These are phyloP conservation scores for Paraurostyla sp. DNA, from an alignment of 73 alveolate species.

Conservation along the genomic window DNA sequence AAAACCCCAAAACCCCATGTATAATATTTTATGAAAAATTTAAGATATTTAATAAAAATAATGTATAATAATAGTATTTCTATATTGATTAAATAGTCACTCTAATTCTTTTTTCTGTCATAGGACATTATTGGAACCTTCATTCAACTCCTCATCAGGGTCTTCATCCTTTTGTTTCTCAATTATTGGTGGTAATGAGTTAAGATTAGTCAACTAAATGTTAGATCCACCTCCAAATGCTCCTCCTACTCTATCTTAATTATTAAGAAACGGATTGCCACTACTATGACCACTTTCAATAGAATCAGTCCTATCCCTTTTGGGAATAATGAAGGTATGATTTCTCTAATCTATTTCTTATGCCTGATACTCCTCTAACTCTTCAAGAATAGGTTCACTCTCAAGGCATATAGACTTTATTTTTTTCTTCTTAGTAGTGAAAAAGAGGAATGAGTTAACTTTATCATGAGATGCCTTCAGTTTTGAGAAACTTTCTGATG, in stretches of 20 bases:
- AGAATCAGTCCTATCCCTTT: not conserved
- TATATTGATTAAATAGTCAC: not conserved
- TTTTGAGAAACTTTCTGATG: not conserved
- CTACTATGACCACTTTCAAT: constrained; percentile 18
- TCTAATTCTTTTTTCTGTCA: not conserved
- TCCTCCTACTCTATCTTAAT: not conserved
- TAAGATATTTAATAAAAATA: no score
- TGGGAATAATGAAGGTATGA: constrained; percentile 28
- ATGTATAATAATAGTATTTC: no score
- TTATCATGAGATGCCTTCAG: constrained; percentile 16
- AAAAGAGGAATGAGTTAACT: not conserved
- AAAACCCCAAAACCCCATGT: no score
- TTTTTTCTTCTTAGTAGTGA: constrained; percentile 24
- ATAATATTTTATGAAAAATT: no score
- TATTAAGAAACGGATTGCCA: not conserved
- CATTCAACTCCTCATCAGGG: not conserved
- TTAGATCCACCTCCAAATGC: not conserved
- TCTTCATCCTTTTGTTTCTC: constrained; percentile 9
- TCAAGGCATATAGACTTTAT: constrained; percentile 42
- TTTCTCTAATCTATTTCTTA: constrained; percentile 12
- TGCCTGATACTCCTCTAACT: constrained; percentile 22
- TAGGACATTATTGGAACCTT: not conserved
- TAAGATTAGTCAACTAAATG: not conserved
- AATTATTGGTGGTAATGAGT: not conserved
- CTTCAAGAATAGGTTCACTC: constrained; percentile 20